Percentiles rank a stretch among this genome's conserved stretches.
Evolutionary conservation across 345 rosid species (phyloP).

Genomic region (Syzygium aqueum): DNA sequence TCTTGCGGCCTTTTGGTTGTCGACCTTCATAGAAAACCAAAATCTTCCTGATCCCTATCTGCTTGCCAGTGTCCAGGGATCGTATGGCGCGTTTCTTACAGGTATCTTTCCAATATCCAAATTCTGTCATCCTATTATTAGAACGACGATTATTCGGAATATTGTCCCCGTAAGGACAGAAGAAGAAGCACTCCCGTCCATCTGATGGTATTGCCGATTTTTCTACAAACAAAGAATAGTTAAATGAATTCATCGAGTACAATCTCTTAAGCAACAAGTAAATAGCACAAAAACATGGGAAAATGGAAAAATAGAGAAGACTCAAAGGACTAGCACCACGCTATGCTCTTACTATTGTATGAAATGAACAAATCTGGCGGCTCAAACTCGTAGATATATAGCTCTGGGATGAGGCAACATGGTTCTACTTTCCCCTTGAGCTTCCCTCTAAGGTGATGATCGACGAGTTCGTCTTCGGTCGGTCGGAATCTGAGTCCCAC

Average conservation of each 20-base stretch:
- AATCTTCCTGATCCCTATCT: not conserved
- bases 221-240: not conserved
- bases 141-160: not conserved
- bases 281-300: not conserved
- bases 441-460: not conserved
- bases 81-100: not conserved
- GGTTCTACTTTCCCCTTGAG: not conserved
- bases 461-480: not conserved
- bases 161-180: not conserved
- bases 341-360: not conserved
- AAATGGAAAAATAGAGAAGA: not conserved
- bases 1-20: not conserved
- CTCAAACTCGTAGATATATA: not conserved
- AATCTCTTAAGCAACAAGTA: no score
- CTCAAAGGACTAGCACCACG: not conserved
- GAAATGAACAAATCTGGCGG: not conserved
- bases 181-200: not conserved
- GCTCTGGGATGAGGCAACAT: slow-evolving; percentile 1
- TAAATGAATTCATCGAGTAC: not conserved
- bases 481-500: not conserved
- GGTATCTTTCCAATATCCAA: not conserved
- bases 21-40: not conserved
- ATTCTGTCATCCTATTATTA: not conserved
- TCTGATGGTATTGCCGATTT: not conserved
- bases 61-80: not conserved